Percentiles rank a stretch among this genome's conserved stretches.
Conservation (phyloP, 2,329 filamentous ascomycete species). For the Coleophoma crateriformis region DNA sequence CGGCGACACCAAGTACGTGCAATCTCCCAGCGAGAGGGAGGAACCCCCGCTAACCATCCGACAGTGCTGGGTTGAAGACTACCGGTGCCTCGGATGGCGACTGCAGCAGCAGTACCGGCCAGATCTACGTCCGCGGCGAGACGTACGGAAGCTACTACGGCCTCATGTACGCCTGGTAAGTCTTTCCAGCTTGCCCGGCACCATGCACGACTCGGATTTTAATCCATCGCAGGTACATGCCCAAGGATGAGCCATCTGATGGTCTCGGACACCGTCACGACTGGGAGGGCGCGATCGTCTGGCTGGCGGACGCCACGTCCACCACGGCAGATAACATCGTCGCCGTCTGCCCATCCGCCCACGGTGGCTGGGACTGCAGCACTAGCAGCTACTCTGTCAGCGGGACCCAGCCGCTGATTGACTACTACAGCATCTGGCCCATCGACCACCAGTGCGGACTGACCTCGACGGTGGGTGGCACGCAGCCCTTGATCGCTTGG, state of each 20-base stretch:
- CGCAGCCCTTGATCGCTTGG: slow-evolving; percentile 37
- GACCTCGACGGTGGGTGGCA: slow-evolving; percentile 29
- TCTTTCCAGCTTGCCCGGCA: slow-evolving; percentile 22
- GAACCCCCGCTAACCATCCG: neutral
- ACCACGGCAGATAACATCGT: slow-evolving; percentile 30
- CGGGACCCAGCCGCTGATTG: slow-evolving; percentile 38
- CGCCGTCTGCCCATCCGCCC: slow-evolving; percentile 45
- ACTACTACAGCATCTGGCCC: slow-evolving; percentile 42
- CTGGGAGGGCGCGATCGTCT: slow-evolving; percentile 50
- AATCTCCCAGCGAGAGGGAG: too few relatives aligned
- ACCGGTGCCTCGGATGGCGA: slow-evolving; percentile 30
- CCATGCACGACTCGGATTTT: slow-evolving; percentile 11
- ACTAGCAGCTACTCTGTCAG: slow-evolving; percentile 33
- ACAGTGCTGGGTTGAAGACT: slow-evolving; percentile 21
- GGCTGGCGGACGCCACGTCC: slow-evolving; percentile 32
- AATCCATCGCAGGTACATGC: slow-evolving; percentile 37
- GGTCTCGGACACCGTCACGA: slow-evolving; percentile 46
- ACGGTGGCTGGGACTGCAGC: slow-evolving; percentile 40
- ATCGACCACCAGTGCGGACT: slow-evolving; percentile 34
- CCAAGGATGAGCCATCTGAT: slow-evolving; percentile 35
- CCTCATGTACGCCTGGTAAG: slow-evolving; percentile 45
- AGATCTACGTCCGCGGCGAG: slow-evolving; percentile 41
- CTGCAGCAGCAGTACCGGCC: slow-evolving; percentile 39
- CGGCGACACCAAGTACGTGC: slow-evolving; percentile 48
- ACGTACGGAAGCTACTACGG: slow-evolving; percentile 36